Conservation (phyloP, 306 rosid genomes). For the Citrullus colocynthis region DNA sequence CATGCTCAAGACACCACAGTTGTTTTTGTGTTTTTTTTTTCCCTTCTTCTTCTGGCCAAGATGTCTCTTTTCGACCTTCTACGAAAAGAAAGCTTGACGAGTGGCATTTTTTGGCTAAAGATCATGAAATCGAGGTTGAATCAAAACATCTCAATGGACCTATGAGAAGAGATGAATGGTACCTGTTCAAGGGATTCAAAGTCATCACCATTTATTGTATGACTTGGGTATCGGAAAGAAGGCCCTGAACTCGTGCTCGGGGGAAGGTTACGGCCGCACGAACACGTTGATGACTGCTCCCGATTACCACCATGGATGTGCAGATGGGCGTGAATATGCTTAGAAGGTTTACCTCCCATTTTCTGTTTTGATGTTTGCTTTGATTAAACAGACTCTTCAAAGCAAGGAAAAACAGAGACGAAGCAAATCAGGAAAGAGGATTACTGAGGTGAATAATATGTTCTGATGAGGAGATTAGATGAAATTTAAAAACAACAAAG, state of each 20-base stretch:
- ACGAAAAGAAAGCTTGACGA: not conserved
- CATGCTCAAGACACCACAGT: not conserved
- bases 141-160: not conserved
- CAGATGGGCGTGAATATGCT: not conserved
- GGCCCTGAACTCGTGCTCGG: not conserved
- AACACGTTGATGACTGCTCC: not conserved
- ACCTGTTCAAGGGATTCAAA: slow-evolving; percentile 17
- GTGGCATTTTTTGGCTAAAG: not conserved
- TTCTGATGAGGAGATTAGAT: not conserved
- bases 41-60: too few relatives aligned
- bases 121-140: not conserved
- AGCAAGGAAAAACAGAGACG: not conserved
- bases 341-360: slow-evolving; percentile 10
- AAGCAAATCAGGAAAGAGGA: not conserved
- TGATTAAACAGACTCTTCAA: not conserved
- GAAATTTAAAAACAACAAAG: not conserved
- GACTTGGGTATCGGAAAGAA: not conserved
- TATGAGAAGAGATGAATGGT: not conserved
- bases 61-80: not conserved
- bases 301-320: not conserved
- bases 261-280: not conserved
- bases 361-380: not conserved
- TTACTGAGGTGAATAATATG: not conserved
- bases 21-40: too few relatives aligned
- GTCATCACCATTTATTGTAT: slow-evolving; percentile 6